A percentile compares a stretch with the other conserved stretches of the same genome.
Evolutionary conservation across 2,329 filamentous ascomycete species (phyloP).

Genomic region (Pseudofabraea citricarpa): DNA sequence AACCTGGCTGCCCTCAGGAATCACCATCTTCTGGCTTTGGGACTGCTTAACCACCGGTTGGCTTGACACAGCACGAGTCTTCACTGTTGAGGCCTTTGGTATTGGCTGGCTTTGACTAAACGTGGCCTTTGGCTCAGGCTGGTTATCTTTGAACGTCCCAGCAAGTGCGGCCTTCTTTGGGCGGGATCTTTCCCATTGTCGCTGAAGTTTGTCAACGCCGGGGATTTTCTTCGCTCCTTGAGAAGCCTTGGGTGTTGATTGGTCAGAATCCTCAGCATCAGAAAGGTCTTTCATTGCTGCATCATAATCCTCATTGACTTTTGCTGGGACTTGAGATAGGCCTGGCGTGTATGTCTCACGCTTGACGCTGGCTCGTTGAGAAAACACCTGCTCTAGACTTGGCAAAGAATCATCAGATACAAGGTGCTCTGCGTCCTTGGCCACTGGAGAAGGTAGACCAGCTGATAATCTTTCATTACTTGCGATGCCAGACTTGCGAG

Average conservation of each 20-base stretch:
- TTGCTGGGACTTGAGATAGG: slow-evolving; percentile 5
- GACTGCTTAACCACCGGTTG: background rate
- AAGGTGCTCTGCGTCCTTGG: background rate
- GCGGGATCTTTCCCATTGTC: background rate
- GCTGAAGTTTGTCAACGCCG: background rate
- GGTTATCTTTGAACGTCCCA: background rate
- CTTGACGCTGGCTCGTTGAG: slow-evolving; percentile 25
- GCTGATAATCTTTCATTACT: background rate
- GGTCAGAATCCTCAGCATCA: slow-evolving; percentile 9
- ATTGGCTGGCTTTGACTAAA: background rate
- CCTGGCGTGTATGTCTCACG: slow-evolving; percentile 12
- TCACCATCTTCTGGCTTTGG: background rate
- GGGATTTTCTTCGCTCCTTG: slow-evolving; percentile 4
- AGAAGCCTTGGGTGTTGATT: slow-evolving; percentile 16
- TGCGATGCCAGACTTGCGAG: background rate
- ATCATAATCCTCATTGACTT: slow-evolving; percentile 35
- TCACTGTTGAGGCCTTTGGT: background rate
- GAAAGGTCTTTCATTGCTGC: slow-evolving; percentile 40
- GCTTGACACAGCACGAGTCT: background rate
- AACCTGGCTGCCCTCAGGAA: background rate
- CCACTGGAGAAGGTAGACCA: background rate
- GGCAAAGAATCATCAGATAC: slow-evolving; percentile 18
- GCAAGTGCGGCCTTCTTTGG: background rate
- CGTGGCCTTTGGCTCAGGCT: background rate
- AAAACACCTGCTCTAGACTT: slow-evolving; percentile 15